phyloP scores from a whole-genome alignment of 305 asterid species.

The Lippia alba region DNA sequence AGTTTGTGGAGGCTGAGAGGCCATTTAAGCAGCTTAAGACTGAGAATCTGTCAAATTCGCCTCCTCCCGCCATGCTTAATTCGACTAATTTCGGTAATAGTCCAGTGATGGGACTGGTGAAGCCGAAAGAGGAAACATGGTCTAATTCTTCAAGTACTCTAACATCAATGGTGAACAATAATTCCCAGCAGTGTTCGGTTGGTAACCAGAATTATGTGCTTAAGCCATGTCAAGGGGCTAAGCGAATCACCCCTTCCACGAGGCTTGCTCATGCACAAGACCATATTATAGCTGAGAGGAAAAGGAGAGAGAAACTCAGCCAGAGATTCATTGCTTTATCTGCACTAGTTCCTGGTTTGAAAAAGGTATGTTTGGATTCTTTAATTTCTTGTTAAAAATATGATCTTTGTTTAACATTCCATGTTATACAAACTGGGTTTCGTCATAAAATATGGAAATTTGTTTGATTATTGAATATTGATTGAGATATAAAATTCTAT shows the following conservation, averaged over 20 bases:
- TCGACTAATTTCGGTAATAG: slow-evolving; percentile 29
- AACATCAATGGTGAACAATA: slow-evolving; percentile 4
- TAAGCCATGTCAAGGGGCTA: slow-evolving; percentile 52
- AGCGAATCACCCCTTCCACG: slow-evolving; percentile 40
- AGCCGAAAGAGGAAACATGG: slow-evolving; percentile 57
- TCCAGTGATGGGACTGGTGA: slow-evolving; percentile 37
- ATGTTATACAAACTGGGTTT: too few species aligned
- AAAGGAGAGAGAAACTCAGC: slow-evolving; percentile 83
- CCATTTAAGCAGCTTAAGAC: slow-evolving; percentile 46
- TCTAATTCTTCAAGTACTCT: slow-evolving; percentile 30
- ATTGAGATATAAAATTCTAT: too few species aligned
- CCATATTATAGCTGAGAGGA: slow-evolving; percentile 86
- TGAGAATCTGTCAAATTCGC: slow-evolving; percentile 32
- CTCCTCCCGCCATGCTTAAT: slow-evolving; percentile 24
- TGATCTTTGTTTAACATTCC: background rate
- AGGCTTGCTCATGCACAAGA: slow-evolving; percentile 64
- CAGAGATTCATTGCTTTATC: slow-evolving; percentile 85
- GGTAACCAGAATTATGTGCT: slow-evolving; percentile 39
- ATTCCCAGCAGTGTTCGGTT: slow-evolving; percentile 26
- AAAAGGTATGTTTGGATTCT: slow-evolving; percentile 54
- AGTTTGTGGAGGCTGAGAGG: slow-evolving; percentile 28
- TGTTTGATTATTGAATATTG: too few species aligned
- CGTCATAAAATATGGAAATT: too few species aligned
- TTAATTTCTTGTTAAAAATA: background rate
- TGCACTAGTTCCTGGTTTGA: slow-evolving; percentile 83